Base-by-base conservation (phyloP, 768 basidiomycete species). In the Mrakia frigida region DNA sequence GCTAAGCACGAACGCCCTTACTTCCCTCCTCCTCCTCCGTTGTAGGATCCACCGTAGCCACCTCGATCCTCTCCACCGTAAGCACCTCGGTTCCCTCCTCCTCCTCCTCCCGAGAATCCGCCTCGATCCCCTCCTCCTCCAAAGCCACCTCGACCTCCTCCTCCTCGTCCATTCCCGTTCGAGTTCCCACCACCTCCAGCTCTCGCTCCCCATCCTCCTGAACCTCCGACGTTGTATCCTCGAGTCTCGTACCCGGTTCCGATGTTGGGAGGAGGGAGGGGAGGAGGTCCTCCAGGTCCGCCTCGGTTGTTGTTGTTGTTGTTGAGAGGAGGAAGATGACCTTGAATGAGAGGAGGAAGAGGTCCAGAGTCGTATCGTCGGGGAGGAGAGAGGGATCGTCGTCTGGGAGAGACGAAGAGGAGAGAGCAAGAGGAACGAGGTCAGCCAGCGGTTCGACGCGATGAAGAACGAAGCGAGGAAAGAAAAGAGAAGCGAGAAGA, bases 231-330 rank as follows among this genome's bases (percentile, higher is more conserved):
- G 37, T 68, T 68, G 65, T 68, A 68, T 11, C 65, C 65, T 68
- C 65, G 65, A 23, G 65, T 39, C 23, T 68, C 65, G 65, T 68
- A 68, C 10, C 65, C 65, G 39, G 18, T 37, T 39, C 65, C 65
- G 25, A 28, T 33, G 31, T 25, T 25, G 35, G 35, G 21, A 11
- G 65, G 25, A 6, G 23, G 35, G 23, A 39, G 65, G 6, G 65
- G 35, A 33, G 63, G 63, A 35, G 63, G 28, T 18, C 28, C n/a
- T 9, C 61, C 61, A 35, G 63, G 28, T 18, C 28, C n/a, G n/a
- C 61, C 61, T 7, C 33, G 61, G 18, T 39, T 35, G 60, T 50
- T 50, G 46, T 50, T 46, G 43, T 10, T 9, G 43, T 46, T 7
- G 43, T 46, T 46, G 43, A 56, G 56, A 13, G 56, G 28, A 56